Percentiles rank a stretch among this genome's conserved stretches.
Evolutionary conservation across 225 moss, liverwort and hornwort species (phyloP).

Genomic region (Anthoceros angustus): DNA sequence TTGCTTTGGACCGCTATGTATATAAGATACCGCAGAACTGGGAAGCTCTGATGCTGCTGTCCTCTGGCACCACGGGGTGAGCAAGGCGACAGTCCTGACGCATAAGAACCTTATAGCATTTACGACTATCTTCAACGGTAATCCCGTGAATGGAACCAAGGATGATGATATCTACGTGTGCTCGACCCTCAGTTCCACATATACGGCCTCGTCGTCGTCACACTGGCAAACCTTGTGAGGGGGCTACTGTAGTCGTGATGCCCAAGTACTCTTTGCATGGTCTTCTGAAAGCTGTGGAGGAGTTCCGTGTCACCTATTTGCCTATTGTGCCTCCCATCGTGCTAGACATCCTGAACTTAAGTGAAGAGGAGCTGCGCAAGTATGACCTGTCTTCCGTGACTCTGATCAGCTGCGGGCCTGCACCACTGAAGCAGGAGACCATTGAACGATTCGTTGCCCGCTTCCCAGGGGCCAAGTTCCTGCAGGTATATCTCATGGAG

Average conservation of each 20-base stretch:
- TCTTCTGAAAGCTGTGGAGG: conserved; percentile 35
- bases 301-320: conserved; percentile 23
- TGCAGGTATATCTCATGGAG: conserved; percentile 24
- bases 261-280: conserved; percentile 38
- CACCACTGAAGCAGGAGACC: conserved; percentile 40
- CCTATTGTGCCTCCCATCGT: conserved; percentile 59
- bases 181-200: conserved; percentile 60
- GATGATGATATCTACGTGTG: conserved; percentile 10
- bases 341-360: conserved; percentile 40
- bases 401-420: conserved; percentile 43
- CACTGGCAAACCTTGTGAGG: conserved; percentile 11
- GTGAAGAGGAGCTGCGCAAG: conserved; percentile 19
- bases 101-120: conserved; percentile 44
- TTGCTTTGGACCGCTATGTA: conserved; percentile 24
- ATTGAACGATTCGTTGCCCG: conserved; percentile 21
- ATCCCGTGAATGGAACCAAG: conserved; percentile 1
- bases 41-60: conserved; percentile 28
- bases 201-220: conserved; percentile 30
- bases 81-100: conserved; percentile 58
- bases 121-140: conserved; percentile 6
- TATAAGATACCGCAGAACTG: conserved; percentile 23
- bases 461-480: conserved; percentile 31
- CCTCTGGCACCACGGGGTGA: conserved; percentile 67
- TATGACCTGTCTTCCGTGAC: conserved; percentile 52
- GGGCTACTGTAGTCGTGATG: conserved; percentile 29